phyloP scores from a whole-genome alignment of 768 basidiomycete genomes.

The Leccinum olivaceopallidum region DNA sequence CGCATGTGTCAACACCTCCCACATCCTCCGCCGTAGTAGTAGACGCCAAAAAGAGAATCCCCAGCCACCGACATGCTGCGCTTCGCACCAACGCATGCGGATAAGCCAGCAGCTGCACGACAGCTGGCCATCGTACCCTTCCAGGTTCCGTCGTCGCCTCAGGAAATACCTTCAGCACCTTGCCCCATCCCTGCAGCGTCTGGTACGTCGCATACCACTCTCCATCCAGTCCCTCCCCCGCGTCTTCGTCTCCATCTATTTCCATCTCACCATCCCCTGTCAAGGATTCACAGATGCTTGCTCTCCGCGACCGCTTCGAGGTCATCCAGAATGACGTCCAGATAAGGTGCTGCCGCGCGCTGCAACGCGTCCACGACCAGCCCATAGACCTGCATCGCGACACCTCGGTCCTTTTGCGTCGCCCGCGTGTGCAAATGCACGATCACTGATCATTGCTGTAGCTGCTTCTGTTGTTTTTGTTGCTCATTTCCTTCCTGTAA shows the following conservation, averaged over 20 bases:
- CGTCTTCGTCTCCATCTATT: conserved; percentile 44
- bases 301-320: conserved; percentile 37
- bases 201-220: conserved; percentile 89
- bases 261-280: conserved; percentile 40
- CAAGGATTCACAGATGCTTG: conserved; percentile 7
- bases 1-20: no score
- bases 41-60: conserved; percentile 63
- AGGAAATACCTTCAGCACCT: conserved; percentile 61
- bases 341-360: conserved; percentile 43
- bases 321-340: conserved; percentile 56
- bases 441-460: conserved; percentile 55
- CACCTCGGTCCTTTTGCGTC: conserved; percentile 55
- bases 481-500: conserved; percentile 60
- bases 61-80: conserved; percentile 74
- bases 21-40: conserved; percentile 23
- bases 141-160: conserved; percentile 45
- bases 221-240: conserved; percentile 49
- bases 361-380: conserved; percentile 73
- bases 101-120: conserved; percentile 72
- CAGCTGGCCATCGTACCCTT: conserved; percentile 58
- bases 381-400: conserved; percentile 82
- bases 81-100: conserved; percentile 95
- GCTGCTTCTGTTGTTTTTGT: conserved; percentile 46
- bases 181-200: conserved; percentile 64
- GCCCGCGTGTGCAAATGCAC: conserved; percentile 83